Evolutionary conservation across 2,329 filamentous ascomycete species (phyloP).

Genomic region (Lasiodiplodia citricola): DNA sequence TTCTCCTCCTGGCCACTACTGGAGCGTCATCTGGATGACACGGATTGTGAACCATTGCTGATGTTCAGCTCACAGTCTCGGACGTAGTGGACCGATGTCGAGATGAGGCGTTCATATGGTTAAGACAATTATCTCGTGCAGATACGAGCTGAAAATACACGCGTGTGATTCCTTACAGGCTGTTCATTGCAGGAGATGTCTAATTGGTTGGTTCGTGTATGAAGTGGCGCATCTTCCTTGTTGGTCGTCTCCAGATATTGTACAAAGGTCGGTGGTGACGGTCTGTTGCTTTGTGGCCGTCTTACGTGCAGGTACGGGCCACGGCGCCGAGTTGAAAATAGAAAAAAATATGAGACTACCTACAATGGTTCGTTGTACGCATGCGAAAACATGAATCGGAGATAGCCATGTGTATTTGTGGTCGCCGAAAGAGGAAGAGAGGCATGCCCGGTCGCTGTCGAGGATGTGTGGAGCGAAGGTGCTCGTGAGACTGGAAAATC

Average conservation of each 20-base stretch:
- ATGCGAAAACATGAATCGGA: neutral
- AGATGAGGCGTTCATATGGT: neutral
- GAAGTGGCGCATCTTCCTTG: neutral
- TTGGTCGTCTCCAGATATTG: neutral
- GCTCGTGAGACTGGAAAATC: too few species aligned
- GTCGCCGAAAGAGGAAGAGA: too few species aligned
- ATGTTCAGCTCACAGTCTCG: neutral
- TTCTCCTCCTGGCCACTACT: neutral
- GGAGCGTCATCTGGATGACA: neutral
- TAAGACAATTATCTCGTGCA: neutral
- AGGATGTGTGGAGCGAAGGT: too few species aligned
- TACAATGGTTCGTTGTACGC: neutral
- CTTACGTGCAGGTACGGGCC: conserved; percentile 1
- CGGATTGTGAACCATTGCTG: neutral
- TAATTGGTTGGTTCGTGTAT: neutral
- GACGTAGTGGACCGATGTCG: neutral
- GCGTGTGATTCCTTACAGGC: neutral
- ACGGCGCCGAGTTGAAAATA: neutral
- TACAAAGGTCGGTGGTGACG: neutral
- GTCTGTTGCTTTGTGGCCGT: neutral
- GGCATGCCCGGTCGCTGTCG: too few species aligned
- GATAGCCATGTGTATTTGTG: neutral
- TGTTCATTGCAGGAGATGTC: neutral
- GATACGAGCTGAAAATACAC: neutral
- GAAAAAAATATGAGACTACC: neutral